Base-by-base conservation (phyloP, 2,329 filamentous ascomycete species). In the Ceratocystis eucalypticola region DNA sequence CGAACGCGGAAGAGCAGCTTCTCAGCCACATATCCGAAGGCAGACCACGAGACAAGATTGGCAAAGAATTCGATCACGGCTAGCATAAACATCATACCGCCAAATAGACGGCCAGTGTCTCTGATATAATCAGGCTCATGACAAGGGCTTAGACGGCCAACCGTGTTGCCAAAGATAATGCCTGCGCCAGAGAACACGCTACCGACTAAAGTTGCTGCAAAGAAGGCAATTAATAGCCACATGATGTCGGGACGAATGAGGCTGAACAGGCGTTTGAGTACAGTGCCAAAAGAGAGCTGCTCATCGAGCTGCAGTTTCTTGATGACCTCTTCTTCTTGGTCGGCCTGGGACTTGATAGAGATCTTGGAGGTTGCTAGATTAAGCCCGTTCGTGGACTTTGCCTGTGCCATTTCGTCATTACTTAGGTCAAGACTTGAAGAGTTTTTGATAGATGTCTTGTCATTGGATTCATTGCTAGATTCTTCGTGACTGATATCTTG, bases 1-100 rank as follows among this genome's bases (percentile, higher is more conserved):
- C 86, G 80, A 8, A 88, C 80, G 57, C 78, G 81, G 72, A 84
- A 86, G 1, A 89, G 77, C 1, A 88, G 75, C 69, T 85, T 83
- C 72, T 90, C 86, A 0, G 86, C 82, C 7, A 76, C 69, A 41
- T 73, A 73, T 6, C 76, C 74, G 76, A 83, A 82, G 28, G 75
- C 74, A 0, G 77, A 78, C 74, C 79, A 80, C 61, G 83, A 86
- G 37, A 80, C 77, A 3, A 84, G 74, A 69, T 89, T 87, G 22
- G 79, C 76, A 3, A 82, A 65, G 6, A 80, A 73, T 64, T 79
- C 77, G 15, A 76, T 76, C 20, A 77, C 72, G 5, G 81, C 81
- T 33, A 82, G 72, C 57, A 83, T 74, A 68, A 83, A 82, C 72
- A 82, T 84, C 77, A 84, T 80, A 62, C 81, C 77, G 2, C 80